Evolutionary conservation across 2,329 filamentous ascomycete species (phyloP).

Genomic region (Cladobotryum mycophilum): DNA sequence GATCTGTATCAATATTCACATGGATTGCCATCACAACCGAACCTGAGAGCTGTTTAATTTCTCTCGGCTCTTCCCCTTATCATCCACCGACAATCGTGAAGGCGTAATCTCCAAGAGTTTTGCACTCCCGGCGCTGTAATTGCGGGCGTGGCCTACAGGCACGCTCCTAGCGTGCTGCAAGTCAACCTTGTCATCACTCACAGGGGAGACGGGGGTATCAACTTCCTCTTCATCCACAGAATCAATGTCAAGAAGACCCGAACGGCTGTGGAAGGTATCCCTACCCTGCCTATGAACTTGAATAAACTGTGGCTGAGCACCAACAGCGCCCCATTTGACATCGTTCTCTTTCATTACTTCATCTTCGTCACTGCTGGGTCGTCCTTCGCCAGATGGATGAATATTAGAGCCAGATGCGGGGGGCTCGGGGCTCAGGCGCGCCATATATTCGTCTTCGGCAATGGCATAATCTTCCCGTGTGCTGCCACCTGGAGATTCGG

Average conservation of each 20-base stretch:
- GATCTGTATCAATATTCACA: background rate
- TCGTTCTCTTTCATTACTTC: constrained; percentile 38
- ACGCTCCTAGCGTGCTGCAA: constrained; percentile 65
- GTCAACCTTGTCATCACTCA: constrained; percentile 31
- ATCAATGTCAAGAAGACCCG: constrained; percentile 43
- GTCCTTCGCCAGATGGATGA: constrained; percentile 43
- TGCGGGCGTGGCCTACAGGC: constrained; percentile 61
- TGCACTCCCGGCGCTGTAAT: constrained; percentile 72
- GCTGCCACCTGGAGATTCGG: constrained; percentile 35
- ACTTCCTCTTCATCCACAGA: constrained; percentile 28
- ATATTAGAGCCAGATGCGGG: constrained; percentile 20
- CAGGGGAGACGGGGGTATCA: constrained; percentile 19
- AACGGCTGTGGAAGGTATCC: constrained; percentile 44
- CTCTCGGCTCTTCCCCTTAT: constrained; percentile 30
- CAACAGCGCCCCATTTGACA: constrained; percentile 47
- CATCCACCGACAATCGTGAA: constrained; percentile 48
- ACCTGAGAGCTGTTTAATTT: background rate
- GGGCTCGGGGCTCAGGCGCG: constrained; percentile 33
- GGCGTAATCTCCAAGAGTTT: constrained; percentile 61
- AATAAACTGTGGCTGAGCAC: constrained; percentile 49
- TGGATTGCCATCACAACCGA: constrained; percentile 12
- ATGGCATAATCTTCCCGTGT: constrained; percentile 59
- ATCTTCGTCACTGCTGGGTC: constrained; percentile 54
- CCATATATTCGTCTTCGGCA: constrained; percentile 68
- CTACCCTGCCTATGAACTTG: constrained; percentile 43